phyloP scores from a whole-genome alignment of 805 yeast species.

The Deakozyma indianensis region DNA sequence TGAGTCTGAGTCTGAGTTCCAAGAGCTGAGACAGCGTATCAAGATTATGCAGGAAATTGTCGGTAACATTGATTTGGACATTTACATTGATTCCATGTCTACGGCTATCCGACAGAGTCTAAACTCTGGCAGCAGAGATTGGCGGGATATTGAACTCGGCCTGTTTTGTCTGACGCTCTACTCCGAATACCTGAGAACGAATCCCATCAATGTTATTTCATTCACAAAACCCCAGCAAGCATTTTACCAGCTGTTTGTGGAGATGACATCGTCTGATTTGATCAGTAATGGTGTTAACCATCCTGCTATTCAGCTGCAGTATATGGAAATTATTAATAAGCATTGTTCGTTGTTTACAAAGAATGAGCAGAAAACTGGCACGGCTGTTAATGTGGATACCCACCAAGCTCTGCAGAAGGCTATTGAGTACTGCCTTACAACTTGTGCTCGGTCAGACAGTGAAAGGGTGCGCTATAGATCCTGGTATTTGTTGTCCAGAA shows the following conservation, averaged over 20 bases:
- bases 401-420: neutral
- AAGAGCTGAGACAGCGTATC: conserved; percentile 61
- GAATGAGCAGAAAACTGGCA: conserved; percentile 11
- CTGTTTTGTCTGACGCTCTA: conserved; percentile 26
- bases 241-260: conserved; percentile 27
- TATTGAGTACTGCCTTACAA: neutral
- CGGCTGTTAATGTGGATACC: neutral
- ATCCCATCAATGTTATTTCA: neutral
- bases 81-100: conserved; percentile 47
- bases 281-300: conserved; percentile 44
- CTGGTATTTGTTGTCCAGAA: conserved; percentile 82
- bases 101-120: conserved; percentile 41
- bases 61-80: conserved; percentile 40
- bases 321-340: conserved; percentile 74
- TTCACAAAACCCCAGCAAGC: neutral
- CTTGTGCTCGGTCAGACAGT: neutral
- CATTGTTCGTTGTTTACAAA: conserved; percentile 48
- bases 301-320: conserved; percentile 66
- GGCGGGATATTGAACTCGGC: conserved; percentile 83
- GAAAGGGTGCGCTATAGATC: conserved; percentile 55
- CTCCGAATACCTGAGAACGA: neutral
- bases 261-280: conserved; percentile 19
- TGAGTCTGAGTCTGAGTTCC: conserved; percentile 63
- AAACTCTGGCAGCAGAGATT: conserved; percentile 23
- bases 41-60: conserved; percentile 77